Evolutionary conservation across 2,329 filamentous ascomycete genomes (phyloP), one percentile per base, ranked within the genome.

Genomic region (Penicillium polonicum): DNA sequence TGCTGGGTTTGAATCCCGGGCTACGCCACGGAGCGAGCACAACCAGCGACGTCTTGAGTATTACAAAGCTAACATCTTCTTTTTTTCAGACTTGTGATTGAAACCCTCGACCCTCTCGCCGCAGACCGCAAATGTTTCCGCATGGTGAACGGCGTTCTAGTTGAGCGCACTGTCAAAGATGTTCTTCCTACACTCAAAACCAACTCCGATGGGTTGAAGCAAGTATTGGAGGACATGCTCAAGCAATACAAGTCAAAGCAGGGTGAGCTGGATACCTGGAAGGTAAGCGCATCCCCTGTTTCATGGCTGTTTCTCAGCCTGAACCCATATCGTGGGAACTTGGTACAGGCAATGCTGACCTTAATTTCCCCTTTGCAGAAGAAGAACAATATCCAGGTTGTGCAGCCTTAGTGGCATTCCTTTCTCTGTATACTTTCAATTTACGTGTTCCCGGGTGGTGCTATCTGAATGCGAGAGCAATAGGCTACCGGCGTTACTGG

Each of bases 181-280:
- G 91, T 99, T 13, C 82, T 96, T 55, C 94, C 94, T 6, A 90
- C 91, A 27, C 82, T 99, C 60, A 88, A 91, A 79, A 97, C 92
- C 21, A 97, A 99, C 74, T 90, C 91, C 27, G 93, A 97, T 62
- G 93, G 94, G 2, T 74, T 99, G 72, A 94, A 89, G 78, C 95
- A 96, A 78, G 92, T 97, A 31, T 81, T 97, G 55, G 92, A 97
- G 63, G 93, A 97, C 74, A 79, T 99, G 63, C 85, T 97, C 65
- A 97, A 96, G 83, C 91, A 96, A 78, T 97, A 97, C 82, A 96
- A 96, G 81, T 79, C 82, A 33, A 96, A 96, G 78, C 92, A 99
- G 76, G 87, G 91, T 42, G 94, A 99, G 72, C 85, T 99, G 82
- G 93, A 99, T 74, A 92, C 88, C 76, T 99, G 94, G 94, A 99